Evolutionary conservation across 805 yeast species (phyloP), one percentile per base, ranked within the genome.

Genomic region (Barnettozyma wickerhamii): DNA sequence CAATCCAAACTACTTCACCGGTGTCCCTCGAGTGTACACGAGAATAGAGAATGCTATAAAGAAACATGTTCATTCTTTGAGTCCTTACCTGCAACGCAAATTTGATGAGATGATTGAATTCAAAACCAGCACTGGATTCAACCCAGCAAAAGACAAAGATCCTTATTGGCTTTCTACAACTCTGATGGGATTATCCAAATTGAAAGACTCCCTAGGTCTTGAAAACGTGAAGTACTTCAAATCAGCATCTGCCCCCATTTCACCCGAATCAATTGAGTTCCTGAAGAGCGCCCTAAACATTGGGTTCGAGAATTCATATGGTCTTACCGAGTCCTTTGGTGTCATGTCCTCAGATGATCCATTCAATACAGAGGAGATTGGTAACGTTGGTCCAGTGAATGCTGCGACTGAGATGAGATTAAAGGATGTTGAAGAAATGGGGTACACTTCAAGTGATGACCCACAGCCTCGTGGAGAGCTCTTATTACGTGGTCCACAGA

Each of bases 251-350:
- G 86, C 86, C 6, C 86, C 87, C 26, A 68, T 80, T 43, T 65
- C 77, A 33, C 67, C 71, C 13, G 72, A 68, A 37, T 73, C 83
- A 3, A 64, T 77, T 21, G 68, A 64, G 46, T 80, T 77, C 56
- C 54, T 80, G 45, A 73, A 74, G 53, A 74, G 75, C 6, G 60
- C 77, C 0, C 64, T 80, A 33, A 69, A 70, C 31, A 52, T 68
- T 26, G 55, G 65, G 2, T 54, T 75, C 45, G 46, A 62, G 10
- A 78, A 75, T 51, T 81, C 81, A 13, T 77, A 77, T 58, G 85
- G 86, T 4, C 62, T 77, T 45, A 79, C 85, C 6, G 88, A 81
- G 58, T 68, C 81, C 13, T 73, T 79, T 52, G 84, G 83, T 2
- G 82, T 81, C 4, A 53, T 72, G 38, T 59, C 68, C 18, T 48